These are phyloP conservation scores for Fusarium abutilonis DNA, from an alignment of 2,329 filamentous ascomycete genomes.

Conservation along the genomic window DNA sequence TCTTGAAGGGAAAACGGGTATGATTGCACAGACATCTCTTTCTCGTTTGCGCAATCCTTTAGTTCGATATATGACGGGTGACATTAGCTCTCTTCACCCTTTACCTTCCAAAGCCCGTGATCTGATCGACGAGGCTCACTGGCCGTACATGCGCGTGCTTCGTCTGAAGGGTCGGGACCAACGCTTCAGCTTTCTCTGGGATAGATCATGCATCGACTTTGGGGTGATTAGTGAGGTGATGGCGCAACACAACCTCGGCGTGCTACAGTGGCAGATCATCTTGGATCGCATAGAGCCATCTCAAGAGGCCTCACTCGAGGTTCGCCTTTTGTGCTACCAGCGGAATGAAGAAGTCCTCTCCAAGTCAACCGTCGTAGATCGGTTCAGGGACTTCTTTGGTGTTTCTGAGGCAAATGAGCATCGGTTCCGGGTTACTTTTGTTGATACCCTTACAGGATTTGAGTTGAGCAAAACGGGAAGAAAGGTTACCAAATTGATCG, in stretches of 20 bases:
- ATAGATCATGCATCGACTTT: constrained; percentile 53
- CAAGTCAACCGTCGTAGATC: constrained; percentile 34
- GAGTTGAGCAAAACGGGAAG: constrained; percentile 40
- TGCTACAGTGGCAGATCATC: constrained; percentile 58
- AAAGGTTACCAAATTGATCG: constrained; percentile 46
- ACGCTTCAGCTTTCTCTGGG: constrained; percentile 57
- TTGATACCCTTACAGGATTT: constrained; percentile 50
- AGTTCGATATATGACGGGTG: constrained; percentile 56
- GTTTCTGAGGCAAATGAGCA: constrained; percentile 43
- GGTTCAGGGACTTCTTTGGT: constrained; percentile 37
- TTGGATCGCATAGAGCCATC: constrained; percentile 45
- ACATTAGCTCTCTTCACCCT: constrained; percentile 54
- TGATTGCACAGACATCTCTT: constrained; percentile 56
- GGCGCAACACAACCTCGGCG: constrained; percentile 36
- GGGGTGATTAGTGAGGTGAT: constrained; percentile 42
- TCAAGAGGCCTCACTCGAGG: constrained; percentile 40
- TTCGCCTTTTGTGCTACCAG: constrained; percentile 42
- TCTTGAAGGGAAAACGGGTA: constrained; percentile 48
- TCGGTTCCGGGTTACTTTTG: constrained; percentile 47
- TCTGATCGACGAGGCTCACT: constrained; percentile 35
- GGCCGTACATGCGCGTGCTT: constrained; percentile 47
- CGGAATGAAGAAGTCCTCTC: not conserved
- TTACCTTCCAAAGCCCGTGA: constrained; percentile 39
- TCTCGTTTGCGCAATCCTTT: constrained; percentile 55
- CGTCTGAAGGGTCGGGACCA: constrained; percentile 55